phyloP scores from a whole-genome alignment of 305 asterid species.

The Solanum hybrid region DNA sequence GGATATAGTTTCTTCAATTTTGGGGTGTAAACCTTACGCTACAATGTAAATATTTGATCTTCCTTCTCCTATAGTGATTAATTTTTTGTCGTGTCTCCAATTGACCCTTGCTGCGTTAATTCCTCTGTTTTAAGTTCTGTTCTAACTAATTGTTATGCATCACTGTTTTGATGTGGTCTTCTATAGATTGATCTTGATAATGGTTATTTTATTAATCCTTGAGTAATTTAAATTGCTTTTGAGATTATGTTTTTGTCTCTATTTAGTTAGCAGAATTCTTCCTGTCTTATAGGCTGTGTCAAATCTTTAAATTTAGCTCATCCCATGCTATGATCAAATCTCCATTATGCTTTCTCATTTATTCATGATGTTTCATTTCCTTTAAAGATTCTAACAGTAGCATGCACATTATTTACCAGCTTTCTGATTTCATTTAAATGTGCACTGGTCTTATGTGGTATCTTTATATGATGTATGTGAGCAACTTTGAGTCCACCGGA shows the following conservation, averaged over 20 bases:
- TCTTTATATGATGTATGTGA: not conserved
- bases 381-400: not conserved
- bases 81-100: not conserved
- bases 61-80: not conserved
- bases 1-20: not conserved
- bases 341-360: not conserved
- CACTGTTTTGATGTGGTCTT: not conserved
- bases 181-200: not conserved
- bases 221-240: not conserved
- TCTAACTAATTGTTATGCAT: not conserved
- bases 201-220: not conserved
- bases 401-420: not conserved
- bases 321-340: not conserved
- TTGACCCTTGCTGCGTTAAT: not conserved
- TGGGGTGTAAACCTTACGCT: not conserved
- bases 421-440: not conserved
- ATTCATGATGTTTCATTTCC: not conserved
- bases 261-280: not conserved
- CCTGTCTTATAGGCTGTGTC: not conserved
- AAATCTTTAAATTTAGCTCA: not conserved
- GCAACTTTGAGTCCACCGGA: not conserved
- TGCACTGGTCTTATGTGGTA: not conserved
- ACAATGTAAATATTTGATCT: not conserved
- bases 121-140: not conserved
- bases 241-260: not conserved